A percentile compares a stretch with the other conserved stretches of the same genome.
Conservation (phyloP, 2,329 filamentous ascomycete genomes). For the Lachnellula hyalina region DNA sequence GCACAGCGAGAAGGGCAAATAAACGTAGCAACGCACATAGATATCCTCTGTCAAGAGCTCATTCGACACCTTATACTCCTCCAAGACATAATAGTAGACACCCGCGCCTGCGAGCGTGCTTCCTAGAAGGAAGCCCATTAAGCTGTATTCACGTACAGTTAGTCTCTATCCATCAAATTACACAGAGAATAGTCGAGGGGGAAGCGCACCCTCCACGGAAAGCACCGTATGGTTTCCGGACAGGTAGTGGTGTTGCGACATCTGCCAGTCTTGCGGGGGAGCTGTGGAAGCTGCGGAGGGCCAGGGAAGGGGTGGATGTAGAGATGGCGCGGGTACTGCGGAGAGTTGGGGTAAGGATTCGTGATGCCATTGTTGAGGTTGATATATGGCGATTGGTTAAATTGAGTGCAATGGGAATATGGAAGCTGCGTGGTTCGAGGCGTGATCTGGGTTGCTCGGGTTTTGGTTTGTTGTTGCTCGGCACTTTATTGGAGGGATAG, state of each 20-base stretch:
- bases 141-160: constrained; percentile 42
- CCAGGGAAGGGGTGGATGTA: constrained; percentile 18
- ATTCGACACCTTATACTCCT: constrained; percentile 92
- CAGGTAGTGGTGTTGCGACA: constrained; percentile 39
- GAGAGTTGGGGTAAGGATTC: constrained; percentile 34
- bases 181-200: not conserved
- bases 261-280: constrained; percentile 35
- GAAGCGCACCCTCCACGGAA: constrained; percentile 64
- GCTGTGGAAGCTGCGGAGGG: constrained; percentile 30
- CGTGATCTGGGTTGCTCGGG: not conserved
- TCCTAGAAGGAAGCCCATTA: constrained; percentile 89
- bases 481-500: not conserved
- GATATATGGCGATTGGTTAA: not conserved
- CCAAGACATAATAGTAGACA: constrained; percentile 87
- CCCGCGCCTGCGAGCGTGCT: constrained; percentile 71
- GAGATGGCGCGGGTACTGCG: constrained; percentile 24
- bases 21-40: constrained; percentile 63
- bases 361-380: constrained; percentile 37
- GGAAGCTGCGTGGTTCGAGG: not conserved
- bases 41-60: constrained; percentile 93
- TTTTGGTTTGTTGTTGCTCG: not conserved
- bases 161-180: not conserved
- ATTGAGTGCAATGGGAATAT: no score
- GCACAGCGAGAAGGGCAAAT: constrained; percentile 4
- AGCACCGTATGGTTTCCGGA: constrained; percentile 63